These are phyloP conservation scores for Aureobasidium sp. DNA, from an alignment of 2,329 filamentous ascomycete genomes.

Conservation along the genomic window DNA sequence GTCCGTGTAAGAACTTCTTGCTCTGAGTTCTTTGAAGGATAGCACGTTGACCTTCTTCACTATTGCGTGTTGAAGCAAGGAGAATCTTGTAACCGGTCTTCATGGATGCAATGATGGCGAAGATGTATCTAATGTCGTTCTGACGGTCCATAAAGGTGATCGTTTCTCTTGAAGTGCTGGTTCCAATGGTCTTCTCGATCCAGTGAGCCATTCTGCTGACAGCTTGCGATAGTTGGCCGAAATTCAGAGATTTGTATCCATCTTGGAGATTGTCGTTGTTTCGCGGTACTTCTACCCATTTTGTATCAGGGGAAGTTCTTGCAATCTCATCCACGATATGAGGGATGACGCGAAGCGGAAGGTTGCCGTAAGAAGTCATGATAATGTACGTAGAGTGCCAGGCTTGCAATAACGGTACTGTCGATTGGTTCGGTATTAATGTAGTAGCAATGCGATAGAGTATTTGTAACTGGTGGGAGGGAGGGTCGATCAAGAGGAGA, in stretches of 20 bases:
- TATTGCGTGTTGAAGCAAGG: slow-evolving; percentile 18
- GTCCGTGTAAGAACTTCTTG: slow-evolving; percentile 16
- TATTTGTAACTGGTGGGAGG: not conserved
- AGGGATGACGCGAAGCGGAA: not conserved
- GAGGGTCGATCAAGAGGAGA: not conserved
- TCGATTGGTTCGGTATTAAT: not conserved
- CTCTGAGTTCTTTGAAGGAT: slow-evolving; percentile 15
- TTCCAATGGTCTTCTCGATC: slow-evolving; percentile 19
- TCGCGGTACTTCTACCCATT: slow-evolving; percentile 10
- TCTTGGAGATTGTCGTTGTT: slow-evolving; percentile 17
- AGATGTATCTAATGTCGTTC: slow-evolving; percentile 22
- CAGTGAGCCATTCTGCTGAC: slow-evolving; percentile 20
- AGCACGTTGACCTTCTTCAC: slow-evolving; percentile 16
- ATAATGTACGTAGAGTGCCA: not conserved
- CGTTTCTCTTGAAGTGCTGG: slow-evolving; percentile 15
- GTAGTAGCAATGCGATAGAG: not conserved
- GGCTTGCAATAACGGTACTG: not conserved
- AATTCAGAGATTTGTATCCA: slow-evolving; percentile 20
- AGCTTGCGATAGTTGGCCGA: slow-evolving; percentile 19
- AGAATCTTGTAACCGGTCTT: slow-evolving; percentile 24
- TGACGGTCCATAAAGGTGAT: slow-evolving; percentile 23
- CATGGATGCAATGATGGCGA: slow-evolving; percentile 20
- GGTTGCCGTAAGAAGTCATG: slow-evolving; percentile 9
- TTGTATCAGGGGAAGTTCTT: not conserved
- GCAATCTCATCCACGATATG: slow-evolving; percentile 11